A percentile compares a stretch with the other conserved stretches of the same genome.
Conservation (phyloP, 2,329 filamentous ascomycete genomes). For the Trichophyton benhamiae region DNA sequence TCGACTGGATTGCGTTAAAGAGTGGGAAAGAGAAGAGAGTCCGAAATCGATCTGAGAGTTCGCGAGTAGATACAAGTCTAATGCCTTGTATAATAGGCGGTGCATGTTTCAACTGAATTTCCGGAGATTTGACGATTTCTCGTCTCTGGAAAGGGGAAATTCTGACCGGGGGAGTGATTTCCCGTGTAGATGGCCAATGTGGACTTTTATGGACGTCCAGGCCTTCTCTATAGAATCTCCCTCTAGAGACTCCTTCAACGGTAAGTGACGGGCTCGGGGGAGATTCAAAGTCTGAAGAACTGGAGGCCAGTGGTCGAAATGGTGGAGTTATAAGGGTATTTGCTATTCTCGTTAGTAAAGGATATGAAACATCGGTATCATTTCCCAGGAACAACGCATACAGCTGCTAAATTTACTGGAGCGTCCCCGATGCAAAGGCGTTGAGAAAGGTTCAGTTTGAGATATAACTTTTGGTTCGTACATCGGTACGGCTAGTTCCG, state of each 20-base stretch:
- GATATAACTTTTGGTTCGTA: background rate
- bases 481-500: background rate
- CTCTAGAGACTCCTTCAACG: background rate
- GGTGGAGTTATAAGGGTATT: conserved; percentile 13
- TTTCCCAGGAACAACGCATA: background rate
- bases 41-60: conserved; percentile 57
- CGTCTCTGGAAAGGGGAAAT: background rate
- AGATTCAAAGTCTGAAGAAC: conserved; percentile 19
- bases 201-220: conserved; percentile 1
- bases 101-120: conserved; percentile 23
- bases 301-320: conserved; percentile 18
- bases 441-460: background rate
- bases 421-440: background rate
- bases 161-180: conserved; percentile 1
- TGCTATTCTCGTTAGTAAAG: background rate
- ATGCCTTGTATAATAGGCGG: conserved; percentile 46
- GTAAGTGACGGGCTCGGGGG: conserved; percentile 24
- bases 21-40: conserved; percentile 58
- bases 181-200: conserved; percentile 7
- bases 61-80: conserved; percentile 44
- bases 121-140: conserved; percentile 2
- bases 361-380: background rate
- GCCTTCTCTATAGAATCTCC: background rate
- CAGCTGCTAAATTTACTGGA: background rate
- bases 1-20: conserved; percentile 76